Evolutionary conservation across 192 early-diverging fungal genomes (phyloP).

Genomic region (Backusella australiensis): DNA sequence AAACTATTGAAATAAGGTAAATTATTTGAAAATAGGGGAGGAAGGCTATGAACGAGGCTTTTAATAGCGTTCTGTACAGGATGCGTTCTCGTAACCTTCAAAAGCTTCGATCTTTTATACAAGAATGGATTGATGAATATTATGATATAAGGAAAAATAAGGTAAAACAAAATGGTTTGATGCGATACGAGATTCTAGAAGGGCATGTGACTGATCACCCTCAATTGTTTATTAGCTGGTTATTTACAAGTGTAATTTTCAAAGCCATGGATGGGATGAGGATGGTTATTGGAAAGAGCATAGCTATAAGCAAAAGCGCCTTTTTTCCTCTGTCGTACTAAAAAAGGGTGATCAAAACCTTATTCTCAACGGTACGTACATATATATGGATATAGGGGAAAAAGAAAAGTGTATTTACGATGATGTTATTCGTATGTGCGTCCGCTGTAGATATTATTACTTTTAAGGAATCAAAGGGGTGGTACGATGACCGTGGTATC

Average conservation of each 20-base stretch:
- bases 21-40: not conserved
- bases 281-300: constrained; percentile 13
- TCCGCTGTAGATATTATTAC: constrained; percentile 33
- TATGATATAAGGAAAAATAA: constrained; percentile 23
- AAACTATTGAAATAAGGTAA: constrained; percentile 10
- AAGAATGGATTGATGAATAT: constrained; percentile 27
- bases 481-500: constrained; percentile 51
- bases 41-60: not conserved
- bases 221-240: not conserved
- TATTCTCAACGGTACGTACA: constrained; percentile 33
- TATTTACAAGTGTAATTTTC: constrained; percentile 14
- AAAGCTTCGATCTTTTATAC: constrained; percentile 10
- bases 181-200: not conserved
- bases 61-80: not conserved
- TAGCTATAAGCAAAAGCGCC: constrained; percentile 28
- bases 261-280: not conserved
- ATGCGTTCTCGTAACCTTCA: constrained; percentile 2
- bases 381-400: not conserved
- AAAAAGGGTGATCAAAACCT: constrained; percentile 45
- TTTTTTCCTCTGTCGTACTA: constrained; percentile 45
- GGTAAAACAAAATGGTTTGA: constrained; percentile 11
- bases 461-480: constrained; percentile 26
- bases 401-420: constrained; percentile 24
- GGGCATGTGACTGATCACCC: not conserved
- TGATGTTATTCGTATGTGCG: constrained; percentile 16